Conservation (phyloP, 208 protist genomes). For the Angomonas ambiguus region DNA sequence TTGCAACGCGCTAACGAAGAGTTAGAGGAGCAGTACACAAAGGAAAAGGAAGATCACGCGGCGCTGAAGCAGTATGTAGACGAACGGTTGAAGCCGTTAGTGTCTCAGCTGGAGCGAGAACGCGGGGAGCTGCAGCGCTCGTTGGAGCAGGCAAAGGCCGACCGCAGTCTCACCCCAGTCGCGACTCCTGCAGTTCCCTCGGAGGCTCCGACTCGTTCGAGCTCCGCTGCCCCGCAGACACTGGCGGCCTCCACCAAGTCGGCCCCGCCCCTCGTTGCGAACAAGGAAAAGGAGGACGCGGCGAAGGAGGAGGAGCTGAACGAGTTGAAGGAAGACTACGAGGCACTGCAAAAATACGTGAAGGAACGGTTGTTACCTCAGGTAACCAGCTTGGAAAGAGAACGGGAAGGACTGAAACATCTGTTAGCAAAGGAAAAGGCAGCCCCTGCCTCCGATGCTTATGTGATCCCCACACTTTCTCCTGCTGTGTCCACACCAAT, state of each 20-base stretch:
- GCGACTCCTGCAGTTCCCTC: not conserved
- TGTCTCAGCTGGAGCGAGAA: not conserved
- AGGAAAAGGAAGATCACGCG: constrained; percentile 21
- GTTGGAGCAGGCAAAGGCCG: constrained; percentile 16
- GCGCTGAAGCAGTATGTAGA: constrained; percentile 15
- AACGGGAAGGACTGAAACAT: not conserved
- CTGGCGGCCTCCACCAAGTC: not conserved
- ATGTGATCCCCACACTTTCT: not conserved
- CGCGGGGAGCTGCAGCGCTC: constrained; percentile 24
- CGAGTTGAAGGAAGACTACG: constrained; percentile 22
- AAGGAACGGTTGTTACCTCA: constrained; percentile 12
- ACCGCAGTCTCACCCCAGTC: constrained; percentile 16
- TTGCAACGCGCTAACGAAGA: constrained; percentile 17
- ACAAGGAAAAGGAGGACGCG: not conserved
- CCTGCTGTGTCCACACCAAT: not conserved
- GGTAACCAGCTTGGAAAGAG: not conserved
- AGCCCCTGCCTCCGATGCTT: constrained; percentile 13
- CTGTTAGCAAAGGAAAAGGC: not conserved
- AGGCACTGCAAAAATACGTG: constrained; percentile 12
- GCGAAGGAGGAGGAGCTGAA: constrained; percentile 2
- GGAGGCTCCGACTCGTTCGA: not conserved
- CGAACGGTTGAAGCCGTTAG: constrained; percentile 12
- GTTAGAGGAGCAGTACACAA: constrained; percentile 7
- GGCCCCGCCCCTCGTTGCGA: not conserved
- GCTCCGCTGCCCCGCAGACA: not conserved